These are phyloP conservation scores for Gamsiella multidivaricata DNA, from an alignment of 192 early-diverging fungal species.

Conservation along the genomic window DNA sequence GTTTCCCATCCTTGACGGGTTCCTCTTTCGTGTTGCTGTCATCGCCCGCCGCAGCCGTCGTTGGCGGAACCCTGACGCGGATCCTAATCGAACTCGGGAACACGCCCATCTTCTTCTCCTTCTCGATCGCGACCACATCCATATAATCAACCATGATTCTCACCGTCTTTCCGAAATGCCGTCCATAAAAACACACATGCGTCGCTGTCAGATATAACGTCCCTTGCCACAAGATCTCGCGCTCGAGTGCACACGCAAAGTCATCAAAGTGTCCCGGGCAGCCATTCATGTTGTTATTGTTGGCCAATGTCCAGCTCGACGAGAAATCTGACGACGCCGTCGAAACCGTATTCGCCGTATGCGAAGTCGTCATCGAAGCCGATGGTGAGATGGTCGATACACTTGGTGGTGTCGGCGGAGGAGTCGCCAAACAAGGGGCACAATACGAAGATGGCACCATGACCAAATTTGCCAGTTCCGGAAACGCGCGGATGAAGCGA, in stretches of 20 bases:
- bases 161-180: constrained; percentile 60
- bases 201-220: constrained; percentile 58
- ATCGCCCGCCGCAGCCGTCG: constrained; percentile 6
- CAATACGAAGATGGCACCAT: constrained; percentile 20
- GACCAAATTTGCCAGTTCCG: constrained; percentile 25
- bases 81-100: constrained; percentile 65
- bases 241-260: constrained; percentile 61
- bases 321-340: constrained; percentile 4
- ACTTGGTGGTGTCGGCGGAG: constrained; percentile 24
- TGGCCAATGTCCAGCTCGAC: background rate
- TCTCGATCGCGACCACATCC: constrained; percentile 61
- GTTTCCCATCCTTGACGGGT: background rate
- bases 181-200: constrained; percentile 67
- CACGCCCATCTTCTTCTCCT: constrained; percentile 62
- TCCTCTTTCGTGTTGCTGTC: background rate
- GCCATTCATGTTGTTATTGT: background rate
- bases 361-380: constrained; percentile 4
- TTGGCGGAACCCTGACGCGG: constrained; percentile 13
- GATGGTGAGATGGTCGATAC: background rate
- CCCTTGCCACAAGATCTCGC: constrained; percentile 69
- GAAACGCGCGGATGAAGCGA: constrained; percentile 18
- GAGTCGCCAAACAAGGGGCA: constrained; percentile 15
- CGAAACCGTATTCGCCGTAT: constrained; percentile 7
- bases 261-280: constrained; percentile 34
- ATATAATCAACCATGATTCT: constrained; percentile 57